phyloP scores from a whole-genome alignment of 2,329 filamentous ascomycete genomes.

The Alternaria viburni region DNA sequence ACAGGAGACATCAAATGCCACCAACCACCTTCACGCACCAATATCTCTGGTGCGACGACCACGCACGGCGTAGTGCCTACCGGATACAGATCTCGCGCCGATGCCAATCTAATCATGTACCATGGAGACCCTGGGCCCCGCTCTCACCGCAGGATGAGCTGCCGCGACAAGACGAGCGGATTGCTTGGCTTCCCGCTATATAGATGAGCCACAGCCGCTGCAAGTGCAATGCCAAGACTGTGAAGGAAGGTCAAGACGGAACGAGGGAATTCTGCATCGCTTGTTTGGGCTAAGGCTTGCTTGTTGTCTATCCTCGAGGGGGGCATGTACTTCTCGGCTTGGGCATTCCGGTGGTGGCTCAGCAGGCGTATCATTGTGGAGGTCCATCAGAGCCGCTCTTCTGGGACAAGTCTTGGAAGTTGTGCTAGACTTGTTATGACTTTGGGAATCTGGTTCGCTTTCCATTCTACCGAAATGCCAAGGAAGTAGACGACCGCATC shows the following conservation, averaged over 20 bases:
- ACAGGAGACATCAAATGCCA: neutral
- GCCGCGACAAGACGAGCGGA: slow-evolving; percentile 14
- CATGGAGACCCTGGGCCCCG: neutral
- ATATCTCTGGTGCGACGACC: neutral
- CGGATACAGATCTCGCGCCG: neutral
- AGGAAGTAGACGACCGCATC: neutral
- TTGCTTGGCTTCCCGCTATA: slow-evolving; percentile 22
- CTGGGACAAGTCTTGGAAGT: neutral
- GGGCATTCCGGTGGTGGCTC: neutral
- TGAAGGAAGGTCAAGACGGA: slow-evolving; percentile 16
- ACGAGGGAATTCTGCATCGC: slow-evolving; percentile 6
- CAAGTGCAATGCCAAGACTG: slow-evolving; percentile 12
- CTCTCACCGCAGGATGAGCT: slow-evolving; percentile 5
- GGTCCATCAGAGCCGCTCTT: neutral
- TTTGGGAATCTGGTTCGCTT: neutral
- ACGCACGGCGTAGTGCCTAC: neutral
- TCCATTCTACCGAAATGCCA: neutral
- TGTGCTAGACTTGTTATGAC: neutral
- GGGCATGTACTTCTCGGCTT: neutral
- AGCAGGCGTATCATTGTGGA: neutral
- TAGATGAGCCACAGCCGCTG: slow-evolving; percentile 9
- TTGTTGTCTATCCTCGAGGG: slow-evolving; percentile 1
- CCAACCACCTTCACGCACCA: neutral
- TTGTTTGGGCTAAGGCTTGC: slow-evolving; percentile 19
- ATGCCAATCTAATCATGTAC: neutral